Percentiles rank a stretch among this genome's conserved stretches.
Conservation (phyloP, 1,284 basidiomycete genomes). For the Sphaerobolus stellatus region DNA sequence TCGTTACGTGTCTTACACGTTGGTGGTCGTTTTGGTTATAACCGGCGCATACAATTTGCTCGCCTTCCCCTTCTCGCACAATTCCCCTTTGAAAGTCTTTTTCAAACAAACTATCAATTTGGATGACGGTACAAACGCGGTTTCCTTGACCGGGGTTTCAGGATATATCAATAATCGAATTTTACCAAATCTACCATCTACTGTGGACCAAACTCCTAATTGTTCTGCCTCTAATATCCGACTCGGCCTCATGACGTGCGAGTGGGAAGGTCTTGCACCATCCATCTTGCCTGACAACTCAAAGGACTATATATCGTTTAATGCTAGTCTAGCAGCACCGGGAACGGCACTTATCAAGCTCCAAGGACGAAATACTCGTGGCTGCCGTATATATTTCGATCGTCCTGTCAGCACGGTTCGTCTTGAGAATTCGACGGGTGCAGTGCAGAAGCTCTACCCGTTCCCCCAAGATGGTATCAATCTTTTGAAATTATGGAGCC, state of each 20-base stretch:
- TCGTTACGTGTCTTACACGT: slow-evolving; percentile 41
- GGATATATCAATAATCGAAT: slow-evolving; percentile 45
- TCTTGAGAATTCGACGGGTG: slow-evolving; percentile 29
- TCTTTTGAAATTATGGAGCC: slow-evolving; percentile 62
- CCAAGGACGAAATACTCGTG: slow-evolving; percentile 56
- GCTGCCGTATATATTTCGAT: slow-evolving; percentile 62
- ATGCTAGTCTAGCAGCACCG: slow-evolving; percentile 35
- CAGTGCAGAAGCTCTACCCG: slow-evolving; percentile 47
- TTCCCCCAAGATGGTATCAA: slow-evolving; percentile 41
- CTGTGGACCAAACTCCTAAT: slow-evolving; percentile 31
- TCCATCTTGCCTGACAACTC: slow-evolving; percentile 17
- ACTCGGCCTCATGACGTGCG: slow-evolving; percentile 31
- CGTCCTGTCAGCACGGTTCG: slow-evolving; percentile 42
- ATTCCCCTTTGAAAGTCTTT: slow-evolving; percentile 63
- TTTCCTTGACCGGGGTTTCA: slow-evolving; percentile 48
- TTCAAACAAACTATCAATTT: slow-evolving; percentile 63
- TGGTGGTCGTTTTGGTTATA: slow-evolving; percentile 44
- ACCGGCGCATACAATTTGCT: slow-evolving; percentile 47
- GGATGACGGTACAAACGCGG: slow-evolving; percentile 26
- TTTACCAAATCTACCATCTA: slow-evolving; percentile 54
- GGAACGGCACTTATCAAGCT: slow-evolving; percentile 47
- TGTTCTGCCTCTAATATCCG: slow-evolving; percentile 20
- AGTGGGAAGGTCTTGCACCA: slow-evolving; percentile 32
- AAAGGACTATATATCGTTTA: slow-evolving; percentile 29
- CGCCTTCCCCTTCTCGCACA: slow-evolving; percentile 60